Evolutionary conservation across 139 green algal species (phyloP).

Genomic region (Picochlorum sp.): DNA sequence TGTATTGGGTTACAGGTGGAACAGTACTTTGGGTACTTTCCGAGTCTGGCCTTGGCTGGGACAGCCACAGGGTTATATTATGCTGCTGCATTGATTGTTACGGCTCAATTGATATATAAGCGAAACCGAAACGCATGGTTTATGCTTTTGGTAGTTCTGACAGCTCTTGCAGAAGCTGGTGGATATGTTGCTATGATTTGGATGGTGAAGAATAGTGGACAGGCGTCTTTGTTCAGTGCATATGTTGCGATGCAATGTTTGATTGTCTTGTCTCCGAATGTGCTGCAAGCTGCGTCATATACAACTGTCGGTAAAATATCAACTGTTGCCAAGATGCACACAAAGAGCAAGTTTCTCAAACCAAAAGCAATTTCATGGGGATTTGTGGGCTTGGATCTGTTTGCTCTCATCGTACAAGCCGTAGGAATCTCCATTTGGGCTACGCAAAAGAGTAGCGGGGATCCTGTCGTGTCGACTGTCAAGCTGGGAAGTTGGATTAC

Average conservation of each 20-base stretch:
- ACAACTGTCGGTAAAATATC: conserved; percentile 6
- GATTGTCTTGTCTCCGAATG: conserved; percentile 6
- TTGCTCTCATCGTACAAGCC: conserved; percentile 9
- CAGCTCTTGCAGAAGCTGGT: conserved; percentile 1
- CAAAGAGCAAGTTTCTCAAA: neutral
- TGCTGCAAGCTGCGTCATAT: conserved; percentile 5
- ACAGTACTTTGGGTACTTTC: conserved; percentile 8
- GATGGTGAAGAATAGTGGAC: conserved; percentile 11
- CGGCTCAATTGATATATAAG: neutral
- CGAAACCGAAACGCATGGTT: conserved; percentile 8
- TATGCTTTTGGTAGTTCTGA: neutral
- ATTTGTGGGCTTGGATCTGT: conserved; percentile 2
- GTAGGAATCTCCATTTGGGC: conserved; percentile 10
- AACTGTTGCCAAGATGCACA: neutral
- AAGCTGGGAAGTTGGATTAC: conserved; percentile 10
- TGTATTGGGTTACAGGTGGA: neutral
- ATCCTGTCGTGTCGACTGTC: neutral
- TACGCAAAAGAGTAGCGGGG: conserved; percentile 1
- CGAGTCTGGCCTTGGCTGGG: neutral
- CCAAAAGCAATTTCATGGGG: conserved; percentile 1
- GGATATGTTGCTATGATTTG: conserved; percentile 10
- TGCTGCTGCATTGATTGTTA: conserved; percentile 2
- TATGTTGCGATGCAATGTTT: conserved; percentile 9
- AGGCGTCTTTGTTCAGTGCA: neutral
- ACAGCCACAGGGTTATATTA: conserved; percentile 6